Evolutionary conservation across 2,329 filamentous ascomycete species (phyloP).

Genomic region (Xylariaceae sp.): DNA sequence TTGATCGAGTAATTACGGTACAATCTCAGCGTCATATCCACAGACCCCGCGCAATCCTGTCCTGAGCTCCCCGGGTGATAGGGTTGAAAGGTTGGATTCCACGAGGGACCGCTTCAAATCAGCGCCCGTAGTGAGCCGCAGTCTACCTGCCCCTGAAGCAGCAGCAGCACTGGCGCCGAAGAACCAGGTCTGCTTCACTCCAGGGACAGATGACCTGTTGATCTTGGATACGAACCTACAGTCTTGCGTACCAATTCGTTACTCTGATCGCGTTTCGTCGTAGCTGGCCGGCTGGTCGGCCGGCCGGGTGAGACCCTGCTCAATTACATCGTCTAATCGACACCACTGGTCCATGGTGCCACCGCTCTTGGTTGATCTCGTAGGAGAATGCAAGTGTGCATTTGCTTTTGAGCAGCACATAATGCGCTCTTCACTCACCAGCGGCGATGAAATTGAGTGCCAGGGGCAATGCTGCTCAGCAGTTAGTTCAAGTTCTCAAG

Average conservation of each 20-base stretch:
- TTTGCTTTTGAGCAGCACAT: conserved; percentile 24
- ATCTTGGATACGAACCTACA: conserved; percentile 43
- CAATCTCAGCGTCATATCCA: conserved; percentile 78
- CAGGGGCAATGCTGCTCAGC: conserved; percentile 62
- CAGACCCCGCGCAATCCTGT: conserved; percentile 38
- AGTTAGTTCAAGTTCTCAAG: conserved; percentile 29
- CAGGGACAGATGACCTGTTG: conserved; percentile 31
- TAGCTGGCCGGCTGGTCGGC: neutral
- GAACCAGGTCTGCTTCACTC: conserved; percentile 4
- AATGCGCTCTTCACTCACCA: conserved; percentile 65
- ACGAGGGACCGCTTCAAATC: conserved; percentile 47
- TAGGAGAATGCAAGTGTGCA: conserved; percentile 30
- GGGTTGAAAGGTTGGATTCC: conserved; percentile 47
- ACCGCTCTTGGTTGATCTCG: conserved; percentile 54
- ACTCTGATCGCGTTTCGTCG: conserved; percentile 21
- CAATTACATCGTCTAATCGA: conserved; percentile 1
- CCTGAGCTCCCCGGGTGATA: conserved; percentile 8
- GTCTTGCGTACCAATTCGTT: conserved; percentile 30
- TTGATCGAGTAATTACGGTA: conserved; percentile 97
- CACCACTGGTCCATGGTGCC: conserved; percentile 36
- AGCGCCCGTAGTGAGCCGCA: conserved; percentile 83
- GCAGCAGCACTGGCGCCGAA: neutral
- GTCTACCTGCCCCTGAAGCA: conserved; percentile 33
- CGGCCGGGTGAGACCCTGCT: conserved; percentile 1
- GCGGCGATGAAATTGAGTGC: conserved; percentile 87